These are phyloP conservation scores for Colletotrichum kahawae DNA, from an alignment of 2,329 filamentous ascomycete species.

Conservation along the genomic window DNA sequence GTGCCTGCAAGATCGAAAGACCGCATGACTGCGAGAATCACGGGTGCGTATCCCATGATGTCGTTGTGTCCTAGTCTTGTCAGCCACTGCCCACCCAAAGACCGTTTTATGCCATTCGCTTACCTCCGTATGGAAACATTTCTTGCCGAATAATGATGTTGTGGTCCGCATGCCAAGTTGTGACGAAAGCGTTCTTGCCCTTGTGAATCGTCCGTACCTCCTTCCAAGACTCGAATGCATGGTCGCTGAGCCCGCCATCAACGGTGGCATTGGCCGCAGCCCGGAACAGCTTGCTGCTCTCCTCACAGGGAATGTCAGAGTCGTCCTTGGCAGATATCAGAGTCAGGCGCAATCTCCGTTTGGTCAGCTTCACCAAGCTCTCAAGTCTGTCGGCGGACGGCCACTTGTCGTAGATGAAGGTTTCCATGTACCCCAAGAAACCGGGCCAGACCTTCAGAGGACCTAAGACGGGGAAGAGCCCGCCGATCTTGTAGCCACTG, in stretches of 20 bases:
- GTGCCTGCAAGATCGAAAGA: constrained; percentile 56
- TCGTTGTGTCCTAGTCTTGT: constrained; percentile 67
- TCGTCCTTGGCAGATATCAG: constrained; percentile 85
- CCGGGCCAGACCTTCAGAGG: constrained; percentile 73
- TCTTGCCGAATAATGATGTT: constrained; percentile 59
- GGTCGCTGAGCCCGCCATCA: constrained; percentile 36
- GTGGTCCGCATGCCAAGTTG: constrained; percentile 47
- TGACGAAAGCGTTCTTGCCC: constrained; percentile 53
- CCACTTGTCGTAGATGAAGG: constrained; percentile 82
- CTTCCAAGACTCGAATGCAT: constrained; percentile 49
- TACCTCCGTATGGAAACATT: constrained; percentile 59
- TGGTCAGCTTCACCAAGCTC: constrained; percentile 57
- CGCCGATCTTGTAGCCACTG: constrained; percentile 78
- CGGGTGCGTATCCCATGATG: constrained; percentile 68
- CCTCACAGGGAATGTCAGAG: constrained; percentile 77
- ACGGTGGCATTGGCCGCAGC: constrained; percentile 60
- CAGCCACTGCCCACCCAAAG: not conserved
- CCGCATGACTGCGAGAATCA: constrained; percentile 68
- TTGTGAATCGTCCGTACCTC: constrained; percentile 46
- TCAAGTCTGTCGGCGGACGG: constrained; percentile 70
- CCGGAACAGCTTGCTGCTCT: constrained; percentile 69
- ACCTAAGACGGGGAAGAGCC: constrained; percentile 78
- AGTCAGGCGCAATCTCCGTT: constrained; percentile 64
- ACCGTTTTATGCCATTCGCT: constrained; percentile 24
- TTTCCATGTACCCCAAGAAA: constrained; percentile 64